phyloP scores from a whole-genome alignment of 495 filamentous ascomycete species.

The Neurospora discreta region DNA sequence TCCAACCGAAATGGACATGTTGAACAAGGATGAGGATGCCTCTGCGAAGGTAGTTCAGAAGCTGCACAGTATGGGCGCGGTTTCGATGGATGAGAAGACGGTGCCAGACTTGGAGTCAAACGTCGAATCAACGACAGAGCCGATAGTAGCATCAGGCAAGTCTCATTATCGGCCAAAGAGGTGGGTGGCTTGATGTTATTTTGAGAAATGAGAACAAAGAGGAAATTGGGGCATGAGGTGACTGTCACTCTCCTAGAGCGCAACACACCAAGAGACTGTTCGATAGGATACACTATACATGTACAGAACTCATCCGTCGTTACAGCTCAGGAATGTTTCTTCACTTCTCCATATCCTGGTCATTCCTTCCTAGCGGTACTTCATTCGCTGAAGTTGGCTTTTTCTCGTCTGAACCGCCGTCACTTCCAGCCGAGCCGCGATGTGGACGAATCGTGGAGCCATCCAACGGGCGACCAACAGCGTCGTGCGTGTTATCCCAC shows the following conservation, averaged over 20 bases:
- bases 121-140: not conserved
- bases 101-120: not conserved
- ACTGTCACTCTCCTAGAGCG: too few species aligned
- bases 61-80: not conserved
- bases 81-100: not conserved
- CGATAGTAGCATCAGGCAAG: not conserved
- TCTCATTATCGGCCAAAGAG: not conserved
- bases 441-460: not conserved
- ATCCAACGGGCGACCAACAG: constrained; percentile 24
- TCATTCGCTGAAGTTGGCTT: not conserved
- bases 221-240: not conserved
- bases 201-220: not conserved
- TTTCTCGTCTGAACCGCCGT: not conserved
- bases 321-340: not conserved
- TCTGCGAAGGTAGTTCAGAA: not conserved
- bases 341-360: not conserved
- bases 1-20: too few species aligned
- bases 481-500: constrained; percentile 50
- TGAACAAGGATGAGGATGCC: too few species aligned
- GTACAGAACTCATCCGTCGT: not conserved
- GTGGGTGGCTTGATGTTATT: not conserved
- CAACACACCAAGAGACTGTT: too few species aligned
- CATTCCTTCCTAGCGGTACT: not conserved
- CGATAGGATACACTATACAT: not conserved
- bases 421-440: not conserved